Percentiles rank a stretch among this genome's conserved stretches.
Evolutionary conservation across 2,329 filamentous ascomycete genomes (phyloP).

Genomic region (Scorias spongiosa): DNA sequence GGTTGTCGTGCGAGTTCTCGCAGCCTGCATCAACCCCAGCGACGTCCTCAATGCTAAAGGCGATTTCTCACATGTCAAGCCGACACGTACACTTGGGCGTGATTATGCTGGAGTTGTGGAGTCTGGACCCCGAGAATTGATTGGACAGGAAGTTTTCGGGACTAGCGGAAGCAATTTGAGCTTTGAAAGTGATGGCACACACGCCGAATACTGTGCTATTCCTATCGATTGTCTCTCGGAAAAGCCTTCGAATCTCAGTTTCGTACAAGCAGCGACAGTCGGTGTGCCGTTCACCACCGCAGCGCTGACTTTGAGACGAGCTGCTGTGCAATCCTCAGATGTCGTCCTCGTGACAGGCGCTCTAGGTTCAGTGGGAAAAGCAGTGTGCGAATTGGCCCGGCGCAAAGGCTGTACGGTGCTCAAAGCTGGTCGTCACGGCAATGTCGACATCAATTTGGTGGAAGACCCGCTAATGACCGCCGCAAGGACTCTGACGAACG

Average conservation of each 20-base stretch:
- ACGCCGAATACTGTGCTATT: slow-evolving; percentile 16
- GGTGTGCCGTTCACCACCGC: slow-evolving; percentile 19
- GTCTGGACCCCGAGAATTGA: slow-evolving; percentile 5
- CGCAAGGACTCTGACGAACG: slow-evolving; percentile 5
- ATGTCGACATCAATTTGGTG: slow-evolving; percentile 8
- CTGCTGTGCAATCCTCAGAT: slow-evolving; percentile 8
- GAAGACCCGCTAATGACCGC: slow-evolving; percentile 3
- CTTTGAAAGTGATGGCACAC: slow-evolving; percentile 14
- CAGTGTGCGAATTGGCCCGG: slow-evolving; percentile 12
- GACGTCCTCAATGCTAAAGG: slow-evolving; percentile 18
- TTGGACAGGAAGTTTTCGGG: slow-evolving; percentile 17
- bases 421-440: slow-evolving; percentile 10
- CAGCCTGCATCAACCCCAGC: slow-evolving; percentile 16
- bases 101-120: slow-evolving; percentile 18
- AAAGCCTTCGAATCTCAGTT: slow-evolving; percentile 10
- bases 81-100: slow-evolving; percentile 17
- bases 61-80: slow-evolving; percentile 13
- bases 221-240: slow-evolving; percentile 7
- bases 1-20: slow-evolving; percentile 15
- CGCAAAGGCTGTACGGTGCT: slow-evolving; percentile 15
- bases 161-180: slow-evolving; percentile 15
- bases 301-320: slow-evolving; percentile 9
- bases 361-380: slow-evolving; percentile 15
- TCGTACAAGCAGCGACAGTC: slow-evolving; percentile 15
- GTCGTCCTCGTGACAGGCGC: slow-evolving; percentile 17